Conservation (phyloP, 108 stramenopile species). For the Fragilariopsis cylindrus region DNA sequence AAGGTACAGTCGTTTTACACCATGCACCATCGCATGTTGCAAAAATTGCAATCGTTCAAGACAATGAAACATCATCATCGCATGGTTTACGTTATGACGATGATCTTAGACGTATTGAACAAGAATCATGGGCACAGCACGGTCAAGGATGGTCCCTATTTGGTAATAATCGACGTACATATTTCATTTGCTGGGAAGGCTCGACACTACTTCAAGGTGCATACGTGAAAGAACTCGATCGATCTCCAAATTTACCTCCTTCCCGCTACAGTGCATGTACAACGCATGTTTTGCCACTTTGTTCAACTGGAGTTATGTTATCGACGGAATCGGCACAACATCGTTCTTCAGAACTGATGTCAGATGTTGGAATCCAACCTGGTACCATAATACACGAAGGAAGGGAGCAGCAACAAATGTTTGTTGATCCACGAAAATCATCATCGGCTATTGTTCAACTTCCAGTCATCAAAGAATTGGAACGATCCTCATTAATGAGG, state of each 20-base stretch:
- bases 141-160: constrained; percentile 73
- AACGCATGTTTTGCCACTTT: not conserved
- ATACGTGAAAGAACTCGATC: constrained; percentile 42
- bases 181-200: constrained; percentile 85
- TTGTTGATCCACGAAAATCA: not conserved
- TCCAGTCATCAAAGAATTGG: constrained; percentile 12
- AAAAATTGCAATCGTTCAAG: constrained; percentile 1
- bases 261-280: not conserved
- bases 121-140: constrained; percentile 17
- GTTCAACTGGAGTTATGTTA: not conserved
- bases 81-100: constrained; percentile 7
- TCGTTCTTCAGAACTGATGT: not conserved
- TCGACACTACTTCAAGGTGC: constrained; percentile 48
- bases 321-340: not conserved
- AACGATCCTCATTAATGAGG: constrained; percentile 6
- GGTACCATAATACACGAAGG: not conserved
- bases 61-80: not conserved
- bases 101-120: not conserved
- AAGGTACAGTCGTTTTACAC: constrained; percentile 13
- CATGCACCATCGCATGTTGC: constrained; percentile 26
- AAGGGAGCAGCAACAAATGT: not conserved
- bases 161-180: constrained; percentile 29
- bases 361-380: not conserved
- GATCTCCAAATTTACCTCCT: not conserved
- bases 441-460: constrained; percentile 32